A percentile compares a stretch with the other conserved stretches of the same genome.
Evolutionary conservation across 768 basidiomycete species (phyloP).

Genomic region (Mycena alexandri): DNA sequence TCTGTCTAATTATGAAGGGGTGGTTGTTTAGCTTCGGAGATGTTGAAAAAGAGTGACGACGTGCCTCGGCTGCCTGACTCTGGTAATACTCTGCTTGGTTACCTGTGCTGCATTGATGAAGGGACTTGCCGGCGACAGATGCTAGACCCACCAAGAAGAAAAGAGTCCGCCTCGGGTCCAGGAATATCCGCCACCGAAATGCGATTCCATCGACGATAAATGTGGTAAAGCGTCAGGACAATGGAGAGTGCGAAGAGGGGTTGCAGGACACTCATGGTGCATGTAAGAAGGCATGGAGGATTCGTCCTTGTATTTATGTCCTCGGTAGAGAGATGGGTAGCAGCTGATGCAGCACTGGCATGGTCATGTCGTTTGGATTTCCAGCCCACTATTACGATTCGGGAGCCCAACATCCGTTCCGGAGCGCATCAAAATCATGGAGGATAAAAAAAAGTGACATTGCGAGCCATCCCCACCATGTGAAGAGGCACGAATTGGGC

Average conservation of each 20-base stretch:
- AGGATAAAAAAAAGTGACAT: too few relatives aligned
- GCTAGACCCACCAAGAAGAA: constrained; percentile 55
- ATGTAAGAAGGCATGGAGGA: too few relatives aligned
- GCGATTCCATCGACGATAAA: constrained; percentile 52
- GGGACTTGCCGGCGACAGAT: not conserved
- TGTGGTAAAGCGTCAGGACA: constrained; percentile 36
- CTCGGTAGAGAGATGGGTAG: too few relatives aligned
- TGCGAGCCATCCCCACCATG: too few relatives aligned
- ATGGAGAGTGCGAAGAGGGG: not conserved
- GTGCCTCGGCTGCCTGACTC: constrained; percentile 57
- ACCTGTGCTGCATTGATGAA: constrained; percentile 47
- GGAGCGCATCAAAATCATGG: too few relatives aligned
- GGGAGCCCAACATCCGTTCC: too few relatives aligned
- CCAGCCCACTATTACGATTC: too few relatives aligned
- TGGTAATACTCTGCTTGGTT: constrained; percentile 64
- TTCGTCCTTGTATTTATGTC: too few relatives aligned
- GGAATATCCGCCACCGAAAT: constrained; percentile 60
- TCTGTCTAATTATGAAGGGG: constrained; percentile 52
- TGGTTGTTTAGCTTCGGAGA: too few relatives aligned
- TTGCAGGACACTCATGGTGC: not conserved
- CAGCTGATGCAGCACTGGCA: too few relatives aligned
- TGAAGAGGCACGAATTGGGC: too few relatives aligned
- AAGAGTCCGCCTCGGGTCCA: constrained; percentile 64
- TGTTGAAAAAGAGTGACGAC: not conserved
- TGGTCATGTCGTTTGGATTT: too few relatives aligned